These are phyloP conservation scores for Zygnema circumcarinatum DNA, from an alignment of 139 green algal species.

Conservation along the genomic window DNA sequence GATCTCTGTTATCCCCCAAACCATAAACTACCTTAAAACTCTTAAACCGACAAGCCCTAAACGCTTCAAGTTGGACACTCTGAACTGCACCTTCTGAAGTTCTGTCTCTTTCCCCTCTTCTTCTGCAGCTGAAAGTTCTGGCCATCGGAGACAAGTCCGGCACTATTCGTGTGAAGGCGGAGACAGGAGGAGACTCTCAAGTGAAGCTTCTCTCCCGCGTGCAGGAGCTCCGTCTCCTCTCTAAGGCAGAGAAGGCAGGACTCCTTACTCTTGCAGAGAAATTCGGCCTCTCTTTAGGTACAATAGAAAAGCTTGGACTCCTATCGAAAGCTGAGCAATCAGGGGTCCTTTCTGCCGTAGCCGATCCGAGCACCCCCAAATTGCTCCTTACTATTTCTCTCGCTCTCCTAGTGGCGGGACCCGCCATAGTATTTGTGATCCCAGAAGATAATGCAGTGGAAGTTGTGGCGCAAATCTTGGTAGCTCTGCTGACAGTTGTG, in stretches of 20 bases:
- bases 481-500: constrained; percentile 14
- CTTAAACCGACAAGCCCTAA: no score
- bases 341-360: constrained; percentile 36
- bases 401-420: constrained; percentile 24
- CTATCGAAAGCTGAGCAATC: constrained; percentile 67
- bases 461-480: constrained; percentile 29
- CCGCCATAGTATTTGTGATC: constrained; percentile 28
- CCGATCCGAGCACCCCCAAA: constrained; percentile 8
- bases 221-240: constrained; percentile 51
- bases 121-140: constrained; percentile 41
- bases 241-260: constrained; percentile 68
- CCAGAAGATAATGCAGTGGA: constrained; percentile 34
- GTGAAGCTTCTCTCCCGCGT: constrained; percentile 41
- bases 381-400: constrained; percentile 4
- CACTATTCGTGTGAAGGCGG: constrained; percentile 1
- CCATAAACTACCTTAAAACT: no score
- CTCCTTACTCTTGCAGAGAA: constrained; percentile 71
- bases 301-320: constrained; percentile 77
- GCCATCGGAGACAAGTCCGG: constrained; percentile 30
- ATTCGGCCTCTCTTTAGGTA: constrained; percentile 70
- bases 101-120: neutral
- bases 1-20: no score
- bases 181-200: neutral
- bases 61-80: no score
- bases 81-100: no score